Evolutionary conservation across 2,329 filamentous ascomycete genomes (phyloP).

Genomic region (Capronia coronata): DNA sequence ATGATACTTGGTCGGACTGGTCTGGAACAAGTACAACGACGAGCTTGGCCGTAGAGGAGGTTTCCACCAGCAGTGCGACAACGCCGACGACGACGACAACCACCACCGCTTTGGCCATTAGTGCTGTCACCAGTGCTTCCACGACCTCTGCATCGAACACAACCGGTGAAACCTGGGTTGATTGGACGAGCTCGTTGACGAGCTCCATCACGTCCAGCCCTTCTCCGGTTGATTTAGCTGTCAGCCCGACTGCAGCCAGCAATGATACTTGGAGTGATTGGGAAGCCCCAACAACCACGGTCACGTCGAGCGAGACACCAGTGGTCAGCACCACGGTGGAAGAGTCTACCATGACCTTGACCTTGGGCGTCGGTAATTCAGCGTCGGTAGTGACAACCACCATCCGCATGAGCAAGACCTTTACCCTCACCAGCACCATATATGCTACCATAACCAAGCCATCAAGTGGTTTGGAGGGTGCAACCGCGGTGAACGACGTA

Average conservation of each 20-base stretch:
- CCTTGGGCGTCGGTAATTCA: slow-evolving; percentile 15
- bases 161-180: slow-evolving; percentile 4
- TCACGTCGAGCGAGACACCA: slow-evolving; percentile 9
- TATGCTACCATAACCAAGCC: slow-evolving; percentile 21
- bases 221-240: neutral
- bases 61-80: neutral
- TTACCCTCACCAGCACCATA: slow-evolving; percentile 15
- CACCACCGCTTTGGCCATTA: neutral
- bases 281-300: slow-evolving; percentile 8
- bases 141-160: neutral
- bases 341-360: slow-evolving; percentile 15
- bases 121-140: neutral
- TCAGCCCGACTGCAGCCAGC: slow-evolving; percentile 2
- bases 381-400: slow-evolving; percentile 23
- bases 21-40: slow-evolving; percentile 7
- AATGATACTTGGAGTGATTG: slow-evolving; percentile 1
- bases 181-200: slow-evolving; percentile 2
- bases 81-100: neutral
- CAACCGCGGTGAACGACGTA: slow-evolving; percentile 14
- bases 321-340: slow-evolving; percentile 18
- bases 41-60: neutral
- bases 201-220: neutral
- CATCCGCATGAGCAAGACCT: slow-evolving; percentile 17
- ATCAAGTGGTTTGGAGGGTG: slow-evolving; percentile 7
- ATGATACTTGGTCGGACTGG: slow-evolving; percentile 10